Evolutionary conservation across 176 grass and related monocot genomes (phyloP).

Genomic region (Bothriochloa decipiens): DNA sequence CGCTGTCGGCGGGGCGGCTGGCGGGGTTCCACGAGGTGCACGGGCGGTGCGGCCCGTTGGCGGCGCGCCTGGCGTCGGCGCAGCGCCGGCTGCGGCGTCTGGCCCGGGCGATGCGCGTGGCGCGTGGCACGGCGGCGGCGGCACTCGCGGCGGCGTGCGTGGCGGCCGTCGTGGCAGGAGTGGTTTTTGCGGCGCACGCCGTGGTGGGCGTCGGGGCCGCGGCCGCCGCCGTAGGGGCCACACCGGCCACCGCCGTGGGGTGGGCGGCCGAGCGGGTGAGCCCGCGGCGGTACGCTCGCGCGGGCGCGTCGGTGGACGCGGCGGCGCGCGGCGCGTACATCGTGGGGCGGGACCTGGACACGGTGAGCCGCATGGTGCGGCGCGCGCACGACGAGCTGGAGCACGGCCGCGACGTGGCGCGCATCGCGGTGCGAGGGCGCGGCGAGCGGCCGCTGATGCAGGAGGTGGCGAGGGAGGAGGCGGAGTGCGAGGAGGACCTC

Average conservation of each 20-base stretch:
- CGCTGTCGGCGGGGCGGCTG: slow-evolving; percentile 48
- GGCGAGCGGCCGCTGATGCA: slow-evolving; percentile 47
- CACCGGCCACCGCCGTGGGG: too few species aligned
- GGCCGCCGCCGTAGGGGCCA: too few species aligned
- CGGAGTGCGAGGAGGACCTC: slow-evolving; percentile 58
- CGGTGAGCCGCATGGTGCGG: slow-evolving; percentile 76
- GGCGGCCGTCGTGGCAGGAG: slow-evolving; percentile 32
- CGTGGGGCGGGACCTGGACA: slow-evolving; percentile 81
- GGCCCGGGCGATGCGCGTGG: slow-evolving; percentile 18
- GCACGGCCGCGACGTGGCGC: slow-evolving; percentile 75
- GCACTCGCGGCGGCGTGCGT: slow-evolving; percentile 41
- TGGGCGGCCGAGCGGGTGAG: too few species aligned
- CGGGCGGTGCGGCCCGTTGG: slow-evolving; percentile 45
- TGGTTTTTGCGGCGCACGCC: too few species aligned
- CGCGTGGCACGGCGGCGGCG: slow-evolving; percentile 35
- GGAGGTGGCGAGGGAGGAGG: slow-evolving; percentile 61
- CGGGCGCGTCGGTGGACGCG: too few species aligned
- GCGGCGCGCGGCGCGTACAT: slow-evolving; percentile 71
- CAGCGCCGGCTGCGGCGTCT: slow-evolving; percentile 21
- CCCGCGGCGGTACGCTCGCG: too few species aligned
- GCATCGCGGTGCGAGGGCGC: slow-evolving; percentile 51
- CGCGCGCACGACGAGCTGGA: slow-evolving; percentile 86
- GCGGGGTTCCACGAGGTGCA: slow-evolving; percentile 47
- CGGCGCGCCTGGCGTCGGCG: slow-evolving; percentile 14
- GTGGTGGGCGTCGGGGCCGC: too few species aligned